phyloP scores from a whole-genome alignment of 768 basidiomycete species.

The Vishniacozyma victoriae region DNA sequence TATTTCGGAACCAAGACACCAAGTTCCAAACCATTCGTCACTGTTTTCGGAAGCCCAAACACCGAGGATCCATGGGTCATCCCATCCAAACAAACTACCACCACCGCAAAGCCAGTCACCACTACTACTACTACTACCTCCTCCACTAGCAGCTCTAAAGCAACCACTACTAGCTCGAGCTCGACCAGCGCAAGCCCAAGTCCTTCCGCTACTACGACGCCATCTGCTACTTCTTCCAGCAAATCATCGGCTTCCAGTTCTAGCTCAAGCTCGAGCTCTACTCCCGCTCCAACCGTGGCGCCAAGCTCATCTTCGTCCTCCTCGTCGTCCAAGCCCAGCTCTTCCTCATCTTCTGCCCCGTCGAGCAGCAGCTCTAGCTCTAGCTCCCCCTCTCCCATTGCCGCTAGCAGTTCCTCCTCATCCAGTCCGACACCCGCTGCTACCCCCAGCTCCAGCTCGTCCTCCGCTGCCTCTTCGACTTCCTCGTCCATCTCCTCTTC shows the following conservation, averaged over 20 bases:
- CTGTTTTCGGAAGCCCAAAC: conserved; percentile 2
- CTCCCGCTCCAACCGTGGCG: not conserved
- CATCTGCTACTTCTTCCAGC: not conserved
- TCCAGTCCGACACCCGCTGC: not conserved
- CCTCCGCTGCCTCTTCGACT: not conserved
- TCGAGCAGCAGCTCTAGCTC: not conserved
- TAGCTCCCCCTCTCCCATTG: not conserved
- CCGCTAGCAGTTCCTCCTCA: conserved; percentile 7
- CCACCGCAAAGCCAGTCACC: not conserved
- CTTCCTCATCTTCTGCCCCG: conserved; percentile 1
- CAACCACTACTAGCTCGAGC: not conserved
- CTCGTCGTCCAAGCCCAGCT: conserved; percentile 1
- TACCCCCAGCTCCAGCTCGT: not conserved
- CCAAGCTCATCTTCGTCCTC: not conserved
- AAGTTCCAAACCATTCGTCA: conserved; percentile 3
- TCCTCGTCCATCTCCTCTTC: conserved; percentile 1
- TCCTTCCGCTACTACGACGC: not conserved
- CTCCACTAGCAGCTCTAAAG: not conserved
- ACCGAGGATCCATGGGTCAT: conserved; percentile 16
- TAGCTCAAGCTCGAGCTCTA: not conserved
- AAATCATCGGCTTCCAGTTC: not conserved
- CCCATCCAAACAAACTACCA: not conserved
- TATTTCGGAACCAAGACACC: conserved; percentile 15
- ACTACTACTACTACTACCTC: conserved; percentile 1
- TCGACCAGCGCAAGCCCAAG: conserved; percentile 1